Conservation (phyloP, 2,329 filamentous ascomycete species). For the Xylaria sp. region DNA sequence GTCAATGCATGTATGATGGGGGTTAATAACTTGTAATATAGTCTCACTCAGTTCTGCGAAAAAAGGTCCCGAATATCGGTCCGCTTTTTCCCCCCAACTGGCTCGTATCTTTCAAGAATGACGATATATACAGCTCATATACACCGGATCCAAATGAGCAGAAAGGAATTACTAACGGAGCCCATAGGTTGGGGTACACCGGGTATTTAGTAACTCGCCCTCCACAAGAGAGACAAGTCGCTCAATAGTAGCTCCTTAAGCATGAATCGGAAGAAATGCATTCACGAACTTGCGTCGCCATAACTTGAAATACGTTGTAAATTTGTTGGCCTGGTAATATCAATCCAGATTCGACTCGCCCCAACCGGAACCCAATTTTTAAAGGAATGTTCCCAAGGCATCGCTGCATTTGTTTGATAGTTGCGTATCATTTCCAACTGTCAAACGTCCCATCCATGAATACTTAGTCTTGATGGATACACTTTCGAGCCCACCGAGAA, state of each 20-base stretch:
- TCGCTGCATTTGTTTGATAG: not conserved
- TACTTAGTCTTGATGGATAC: not conserved
- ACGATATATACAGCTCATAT: too few species aligned
- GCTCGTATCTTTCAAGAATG: too few species aligned
- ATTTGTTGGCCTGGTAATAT: constrained; percentile 7
- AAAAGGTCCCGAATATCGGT: too few species aligned
- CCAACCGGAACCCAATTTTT: constrained; percentile 16
- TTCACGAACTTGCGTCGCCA: constrained; percentile 1
- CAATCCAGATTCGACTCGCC: constrained; percentile 5
- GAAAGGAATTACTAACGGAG: too few species aligned
- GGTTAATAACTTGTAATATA: too few species aligned
- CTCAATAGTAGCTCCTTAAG: not conserved
- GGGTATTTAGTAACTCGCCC: not conserved
- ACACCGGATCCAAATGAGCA: too few species aligned
- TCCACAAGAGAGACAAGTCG: not conserved
- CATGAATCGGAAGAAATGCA: constrained; percentile 9
- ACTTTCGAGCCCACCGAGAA: not conserved
- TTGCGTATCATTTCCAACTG: not conserved
- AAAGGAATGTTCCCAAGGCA: not conserved
- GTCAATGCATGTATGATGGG: too few species aligned
- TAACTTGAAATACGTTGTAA: not conserved
- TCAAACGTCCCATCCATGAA: not conserved
- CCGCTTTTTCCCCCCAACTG: too few species aligned
- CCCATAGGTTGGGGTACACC: not conserved
- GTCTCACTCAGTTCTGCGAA: too few species aligned